Conservation (phyloP, 2,329 filamentous ascomycete species). For the Neocatenulostroma microsporum region DNA sequence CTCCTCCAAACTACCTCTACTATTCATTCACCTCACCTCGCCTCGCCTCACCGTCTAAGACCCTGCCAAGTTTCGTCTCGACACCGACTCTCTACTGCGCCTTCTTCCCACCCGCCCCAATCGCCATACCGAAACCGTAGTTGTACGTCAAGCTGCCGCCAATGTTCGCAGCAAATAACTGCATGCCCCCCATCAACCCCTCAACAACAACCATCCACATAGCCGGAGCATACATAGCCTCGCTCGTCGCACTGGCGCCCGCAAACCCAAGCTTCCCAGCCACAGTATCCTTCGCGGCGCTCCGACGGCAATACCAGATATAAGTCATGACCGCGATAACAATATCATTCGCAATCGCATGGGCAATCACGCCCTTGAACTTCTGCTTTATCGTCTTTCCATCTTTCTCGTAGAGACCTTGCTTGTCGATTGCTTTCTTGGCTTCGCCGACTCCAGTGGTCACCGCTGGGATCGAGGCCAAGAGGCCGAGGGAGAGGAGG, state of each 20-base stretch:
- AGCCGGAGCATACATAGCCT: slow-evolving; percentile 29
- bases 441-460: slow-evolving; percentile 32
- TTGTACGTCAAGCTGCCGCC: slow-evolving; percentile 40
- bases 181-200: slow-evolving; percentile 27
- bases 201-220: slow-evolving; percentile 33
- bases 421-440: slow-evolving; percentile 35
- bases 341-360: slow-evolving; percentile 38
- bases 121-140: slow-evolving; percentile 38
- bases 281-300: slow-evolving; percentile 20
- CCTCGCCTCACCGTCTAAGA: background rate
- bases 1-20: no score
- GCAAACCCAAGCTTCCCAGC: slow-evolving; percentile 23
- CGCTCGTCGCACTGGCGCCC: slow-evolving; percentile 15
- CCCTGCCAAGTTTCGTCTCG: background rate
- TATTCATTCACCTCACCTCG: no score
- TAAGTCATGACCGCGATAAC: slow-evolving; percentile 33
- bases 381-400: slow-evolving; percentile 30
- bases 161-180: slow-evolving; percentile 36
- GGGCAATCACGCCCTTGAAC: slow-evolving; percentile 35
- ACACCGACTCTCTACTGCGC: slow-evolving; percentile 10
- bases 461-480: slow-evolving; percentile 28
- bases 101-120: slow-evolving; percentile 22
- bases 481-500: slow-evolving; percentile 35
- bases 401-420: slow-evolving; percentile 34
- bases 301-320: slow-evolving; percentile 36